Evolutionary conservation across 2,329 filamentous ascomycete species (phyloP).

Genomic region (Aspergillus quadricinctus): DNA sequence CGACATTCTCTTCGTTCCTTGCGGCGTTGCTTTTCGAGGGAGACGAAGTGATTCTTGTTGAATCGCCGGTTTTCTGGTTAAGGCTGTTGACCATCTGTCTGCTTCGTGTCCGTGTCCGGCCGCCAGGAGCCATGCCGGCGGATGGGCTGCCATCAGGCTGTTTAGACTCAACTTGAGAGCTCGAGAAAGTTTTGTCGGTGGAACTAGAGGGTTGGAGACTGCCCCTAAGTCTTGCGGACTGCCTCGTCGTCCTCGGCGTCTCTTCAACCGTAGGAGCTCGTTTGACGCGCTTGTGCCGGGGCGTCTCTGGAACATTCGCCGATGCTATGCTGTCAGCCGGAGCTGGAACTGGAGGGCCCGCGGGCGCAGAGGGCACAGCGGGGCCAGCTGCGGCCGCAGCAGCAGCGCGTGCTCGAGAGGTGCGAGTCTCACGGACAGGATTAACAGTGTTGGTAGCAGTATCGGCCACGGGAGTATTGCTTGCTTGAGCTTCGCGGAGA

Average conservation of each 20-base stretch:
- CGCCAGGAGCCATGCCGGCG: slow-evolving; percentile 8
- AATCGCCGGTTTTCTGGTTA: slow-evolving; percentile 2
- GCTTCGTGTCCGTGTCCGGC: slow-evolving; percentile 13
- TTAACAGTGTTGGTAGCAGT: slow-evolving; percentile 5
- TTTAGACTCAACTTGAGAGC: slow-evolving; percentile 5
- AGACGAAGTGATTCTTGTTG: slow-evolving; percentile 9
- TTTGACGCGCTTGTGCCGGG: slow-evolving; percentile 30
- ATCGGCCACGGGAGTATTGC: slow-evolving; percentile 5
- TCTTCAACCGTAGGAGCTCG: slow-evolving; percentile 26
- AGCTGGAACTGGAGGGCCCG: background rate
- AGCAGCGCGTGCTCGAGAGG: slow-evolving; percentile 18
- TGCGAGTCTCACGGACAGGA: slow-evolving; percentile 19
- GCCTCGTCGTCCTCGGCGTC: slow-evolving; percentile 30
- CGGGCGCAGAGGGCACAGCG: background rate
- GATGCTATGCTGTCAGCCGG: slow-evolving; percentile 12
- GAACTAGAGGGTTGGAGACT: slow-evolving; percentile 9
- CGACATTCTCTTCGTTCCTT: background rate
- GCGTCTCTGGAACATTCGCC: slow-evolving; percentile 23
- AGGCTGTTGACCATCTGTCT: slow-evolving; percentile 8
- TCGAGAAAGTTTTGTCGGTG: slow-evolving; percentile 14
- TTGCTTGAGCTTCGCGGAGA: slow-evolving; percentile 4
- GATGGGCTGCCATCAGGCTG: slow-evolving; percentile 15
- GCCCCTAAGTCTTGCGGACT: slow-evolving; percentile 31
- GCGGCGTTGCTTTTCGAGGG: background rate
- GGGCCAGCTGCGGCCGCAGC: slow-evolving; percentile 1